Conservation (phyloP, 768 basidiomycete genomes). For the Phaffia tasmanica region DNA sequence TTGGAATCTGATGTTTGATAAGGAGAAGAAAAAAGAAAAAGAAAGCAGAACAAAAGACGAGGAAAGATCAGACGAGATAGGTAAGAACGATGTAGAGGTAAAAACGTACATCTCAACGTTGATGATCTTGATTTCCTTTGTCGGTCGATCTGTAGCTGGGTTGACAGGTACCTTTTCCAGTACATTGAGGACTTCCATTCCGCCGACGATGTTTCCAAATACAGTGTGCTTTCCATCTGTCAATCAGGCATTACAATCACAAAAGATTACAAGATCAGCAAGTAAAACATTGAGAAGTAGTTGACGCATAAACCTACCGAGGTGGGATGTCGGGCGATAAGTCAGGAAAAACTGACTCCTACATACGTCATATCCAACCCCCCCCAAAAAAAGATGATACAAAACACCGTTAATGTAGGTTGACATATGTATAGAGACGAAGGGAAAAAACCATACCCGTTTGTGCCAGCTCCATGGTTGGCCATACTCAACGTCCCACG, state of each 20-base stretch:
- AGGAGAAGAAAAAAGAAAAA: conserved; percentile 3
- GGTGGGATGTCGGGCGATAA: conserved; percentile 67
- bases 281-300: neutral
- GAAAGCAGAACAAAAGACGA: conserved; percentile 25
- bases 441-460: conserved; percentile 48
- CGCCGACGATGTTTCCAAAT: conserved; percentile 93
- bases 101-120: conserved; percentile 68
- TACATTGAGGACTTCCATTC: conserved; percentile 75
- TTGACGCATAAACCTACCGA: conserved; percentile 49
- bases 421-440: neutral
- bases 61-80: neutral
- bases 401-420: neutral
- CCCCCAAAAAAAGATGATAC: neutral
- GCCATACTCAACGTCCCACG: conserved; percentile 89
- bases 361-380: neutral
- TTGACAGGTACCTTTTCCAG: conserved; percentile 72
- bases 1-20: conserved; percentile 54
- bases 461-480: conserved; percentile 81
- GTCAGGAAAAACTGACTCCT: conserved; percentile 92
- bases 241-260: neutral
- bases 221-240: conserved; percentile 43
- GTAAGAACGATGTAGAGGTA: neutral
- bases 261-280: neutral
- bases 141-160: conserved; percentile 74
- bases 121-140: conserved; percentile 72